Base-by-base conservation (phyloP, 345 rosid genomes). In the Aquilaria yunnanensis region DNA sequence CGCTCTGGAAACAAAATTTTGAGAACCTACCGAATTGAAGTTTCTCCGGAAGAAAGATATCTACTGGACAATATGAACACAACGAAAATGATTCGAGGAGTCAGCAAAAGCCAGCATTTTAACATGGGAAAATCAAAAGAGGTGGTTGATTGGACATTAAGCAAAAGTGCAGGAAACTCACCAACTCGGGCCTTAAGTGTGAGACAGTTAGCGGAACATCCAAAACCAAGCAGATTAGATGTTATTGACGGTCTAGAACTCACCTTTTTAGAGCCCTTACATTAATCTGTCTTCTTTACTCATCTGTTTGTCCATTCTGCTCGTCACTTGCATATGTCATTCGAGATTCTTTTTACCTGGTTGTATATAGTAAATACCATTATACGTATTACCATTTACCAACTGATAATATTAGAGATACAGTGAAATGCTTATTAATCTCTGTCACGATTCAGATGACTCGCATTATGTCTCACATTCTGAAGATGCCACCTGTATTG, bases 81-180 rank as follows among this genome's bases (percentile, higher is more conserved):
- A n/a, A 76, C 70, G 78, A 78, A 75, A 67, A 46, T 68, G 73
- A 71, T 77, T 51, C 88, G 85, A 5, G 84, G 80, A 57, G 63
- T 81, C 59, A 94, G 99, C 74, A 94, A 82, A 79, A 90, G 97
- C 62, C 96, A 88, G 63, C 97, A 90, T 58, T 76, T 94, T 60
- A 45, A 71, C 2, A 6, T 51, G 41, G 73, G 70, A 16, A 65
- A 64, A 63, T 77, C 67, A 72, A 77, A 70, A 61, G 60, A 71
- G 57, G 69, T 23, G 65, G 72, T 67, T 71, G 60, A 77, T 9
- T 77, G 75, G 72, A 74, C 81, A 14, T 14, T 71, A 57, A 83
- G 93, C 71, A 83, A 69, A 77, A 90, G 99, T 65, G 67, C 81
- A 1, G 92, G 91, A 29, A 81, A 67, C 78, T 85, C 99, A 34